phyloP scores from a whole-genome alignment of 345 rosid genomes.

The Eucalyptus sp. region DNA sequence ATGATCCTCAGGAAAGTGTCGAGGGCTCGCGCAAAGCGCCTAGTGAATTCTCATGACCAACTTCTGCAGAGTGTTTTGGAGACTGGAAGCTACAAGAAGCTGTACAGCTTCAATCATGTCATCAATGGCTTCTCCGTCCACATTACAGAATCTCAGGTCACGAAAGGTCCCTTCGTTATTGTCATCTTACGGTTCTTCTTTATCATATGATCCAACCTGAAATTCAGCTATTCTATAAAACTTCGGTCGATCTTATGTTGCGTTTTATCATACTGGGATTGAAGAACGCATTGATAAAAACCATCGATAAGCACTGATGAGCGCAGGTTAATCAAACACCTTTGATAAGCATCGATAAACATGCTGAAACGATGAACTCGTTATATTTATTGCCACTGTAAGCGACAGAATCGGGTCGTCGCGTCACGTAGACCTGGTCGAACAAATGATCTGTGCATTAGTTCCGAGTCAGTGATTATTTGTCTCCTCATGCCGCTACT shows the following conservation, averaged over 20 bases:
- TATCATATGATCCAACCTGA: not conserved
- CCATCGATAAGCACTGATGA: not conserved
- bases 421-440: not conserved
- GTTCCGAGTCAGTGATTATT: not conserved
- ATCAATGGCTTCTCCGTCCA: constrained; percentile 74
- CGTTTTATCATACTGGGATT: not conserved
- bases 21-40: constrained; percentile 28
- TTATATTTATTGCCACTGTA: not conserved
- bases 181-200: not conserved
- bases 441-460: not conserved
- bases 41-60: constrained; percentile 49
- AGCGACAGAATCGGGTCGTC: not conserved
- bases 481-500: not conserved
- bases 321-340: not conserved
- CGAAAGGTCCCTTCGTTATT: not conserved
- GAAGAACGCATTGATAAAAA: not conserved
- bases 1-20: constrained; percentile 13
- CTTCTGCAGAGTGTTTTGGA: constrained; percentile 44
- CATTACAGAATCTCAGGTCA: constrained; percentile 62
- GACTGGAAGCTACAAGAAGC: constrained; percentile 55
- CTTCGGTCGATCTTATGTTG: not conserved
- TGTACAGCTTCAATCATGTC: constrained; percentile 75
- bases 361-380: not conserved
- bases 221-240: not conserved
- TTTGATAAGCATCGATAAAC: not conserved